These are phyloP conservation scores for Oryza coarctata DNA, from an alignment of 176 grass and related monocot species.

Conservation along the genomic window DNA sequence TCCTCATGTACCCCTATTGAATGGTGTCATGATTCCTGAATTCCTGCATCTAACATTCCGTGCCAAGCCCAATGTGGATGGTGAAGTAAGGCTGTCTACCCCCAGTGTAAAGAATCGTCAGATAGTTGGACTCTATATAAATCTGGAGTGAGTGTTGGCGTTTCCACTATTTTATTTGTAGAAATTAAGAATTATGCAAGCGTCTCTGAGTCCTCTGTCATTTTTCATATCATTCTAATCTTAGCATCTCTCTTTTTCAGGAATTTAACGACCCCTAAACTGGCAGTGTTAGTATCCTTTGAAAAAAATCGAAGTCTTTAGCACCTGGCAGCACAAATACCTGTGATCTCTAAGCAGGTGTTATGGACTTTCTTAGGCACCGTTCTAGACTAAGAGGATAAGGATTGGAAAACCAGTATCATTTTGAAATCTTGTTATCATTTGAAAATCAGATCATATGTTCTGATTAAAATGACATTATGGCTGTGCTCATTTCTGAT, in stretches of 20 bases:
- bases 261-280: neutral
- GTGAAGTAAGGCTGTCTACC: neutral
- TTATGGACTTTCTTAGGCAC: conserved; percentile 7
- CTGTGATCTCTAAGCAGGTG: neutral
- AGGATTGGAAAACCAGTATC: conserved; percentile 7
- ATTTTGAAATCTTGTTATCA: neutral
- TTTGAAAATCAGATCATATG: neutral
- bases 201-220: neutral
- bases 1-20: neutral
- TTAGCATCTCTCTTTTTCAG: no score
- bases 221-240: neutral
- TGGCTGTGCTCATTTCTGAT: neutral
- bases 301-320: neutral
- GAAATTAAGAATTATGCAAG: neutral
- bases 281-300: neutral
- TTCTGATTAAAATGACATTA: conserved; percentile 3
- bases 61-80: neutral
- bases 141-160: neutral
- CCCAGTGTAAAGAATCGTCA: neutral
- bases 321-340: neutral
- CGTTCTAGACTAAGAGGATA: neutral
- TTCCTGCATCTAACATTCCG: neutral
- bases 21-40: neutral
- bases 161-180: neutral
- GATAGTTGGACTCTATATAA: neutral